phyloP scores from a whole-genome alignment of 306 rosid species.

The Cercis canadensis region DNA sequence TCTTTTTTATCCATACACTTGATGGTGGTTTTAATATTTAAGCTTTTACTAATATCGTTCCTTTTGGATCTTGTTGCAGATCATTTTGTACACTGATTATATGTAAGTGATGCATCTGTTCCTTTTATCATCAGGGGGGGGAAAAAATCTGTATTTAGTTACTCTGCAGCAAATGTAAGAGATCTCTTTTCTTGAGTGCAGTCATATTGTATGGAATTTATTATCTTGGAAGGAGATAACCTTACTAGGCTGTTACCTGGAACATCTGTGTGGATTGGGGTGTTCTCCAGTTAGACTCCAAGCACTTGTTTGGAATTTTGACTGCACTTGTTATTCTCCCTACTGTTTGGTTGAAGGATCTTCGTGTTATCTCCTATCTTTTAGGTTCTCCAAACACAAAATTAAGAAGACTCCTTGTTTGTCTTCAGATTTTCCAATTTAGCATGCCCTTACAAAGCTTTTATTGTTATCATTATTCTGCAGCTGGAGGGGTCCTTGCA shows the following conservation, averaged over 20 bases:
- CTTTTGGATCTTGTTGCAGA: slow-evolving; percentile 59
- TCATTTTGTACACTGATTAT: slow-evolving; percentile 69
- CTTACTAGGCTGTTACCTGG: slow-evolving; percentile 77
- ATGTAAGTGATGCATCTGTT: slow-evolving; percentile 60
- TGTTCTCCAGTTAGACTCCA: slow-evolving; percentile 54
- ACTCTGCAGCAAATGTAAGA: slow-evolving; percentile 1
- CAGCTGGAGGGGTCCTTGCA: slow-evolving; percentile 79
- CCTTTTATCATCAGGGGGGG: background rate
- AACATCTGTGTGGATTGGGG: slow-evolving; percentile 63
- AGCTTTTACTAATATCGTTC: slow-evolving; percentile 34
- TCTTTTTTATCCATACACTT: background rate
- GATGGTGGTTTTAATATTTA: slow-evolving; percentile 11
- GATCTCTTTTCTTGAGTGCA: slow-evolving; percentile 37
- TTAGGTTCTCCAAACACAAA: slow-evolving; percentile 59
- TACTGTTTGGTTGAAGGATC: slow-evolving; percentile 80
- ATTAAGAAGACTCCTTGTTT: slow-evolving; percentile 12
- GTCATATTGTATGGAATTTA: slow-evolving; percentile 82
- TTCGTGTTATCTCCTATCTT: slow-evolving; percentile 72
- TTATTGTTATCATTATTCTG: slow-evolving; percentile 35
- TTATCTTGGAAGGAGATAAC: slow-evolving; percentile 88
- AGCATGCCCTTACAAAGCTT: slow-evolving; percentile 21
- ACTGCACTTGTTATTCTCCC: slow-evolving; percentile 79
- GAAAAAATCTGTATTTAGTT: background rate
- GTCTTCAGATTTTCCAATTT: background rate
- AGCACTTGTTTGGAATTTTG: slow-evolving; percentile 71